Base-by-base conservation (phyloP, 257 asterid genomes). In the Gentiana macrophylla region DNA sequence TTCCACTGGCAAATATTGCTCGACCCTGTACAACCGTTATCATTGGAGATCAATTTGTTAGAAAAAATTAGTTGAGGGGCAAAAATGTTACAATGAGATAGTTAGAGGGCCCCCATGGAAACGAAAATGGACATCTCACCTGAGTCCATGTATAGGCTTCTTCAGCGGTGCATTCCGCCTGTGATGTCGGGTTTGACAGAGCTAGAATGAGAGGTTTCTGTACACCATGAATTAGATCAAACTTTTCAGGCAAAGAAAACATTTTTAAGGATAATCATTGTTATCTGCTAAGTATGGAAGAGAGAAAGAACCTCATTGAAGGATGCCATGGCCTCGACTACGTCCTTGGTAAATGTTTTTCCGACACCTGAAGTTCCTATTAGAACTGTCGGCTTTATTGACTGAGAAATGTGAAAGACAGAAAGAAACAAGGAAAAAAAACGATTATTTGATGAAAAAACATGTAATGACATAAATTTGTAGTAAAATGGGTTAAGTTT, bases 331-430 rank as follows among this genome's bases (percentile, higher is more conserved):
- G 95, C 75, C 81, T 83, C 88, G 4, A 89, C 76, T 35, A 89
- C 79, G 62, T 83, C 94, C 77, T 81, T 77, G 3, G 95, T 83
- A 62, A 89, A 89, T 12, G 92, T 73, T 70, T 66, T 80, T 70
- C 94, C 95, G 53, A 78, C 90, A 59, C 97, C 97, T 8, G 97
- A 89, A 55, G 97, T 86, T 67, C 97, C 97, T 51, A 89, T 80
- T 45, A 89, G 84, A 68, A 81, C 86, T 11, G 94, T 79, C 56
- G 95, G 97, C 66, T 81, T 86, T 70, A 89, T 72, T 33, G 67
- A 79, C 97, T 89, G 77, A 56, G 49, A 69, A 65, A 68, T 62
- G 50, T 32, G 51, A 35, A 1, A 49, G 65, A 3, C 37, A 60
- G 36, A 7, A 33, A 35, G 67, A 13, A 60, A 12, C 56, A 66